phyloP scores from a whole-genome alignment of 1,284 basidiomycete species.

The Trametes sp. region DNA sequence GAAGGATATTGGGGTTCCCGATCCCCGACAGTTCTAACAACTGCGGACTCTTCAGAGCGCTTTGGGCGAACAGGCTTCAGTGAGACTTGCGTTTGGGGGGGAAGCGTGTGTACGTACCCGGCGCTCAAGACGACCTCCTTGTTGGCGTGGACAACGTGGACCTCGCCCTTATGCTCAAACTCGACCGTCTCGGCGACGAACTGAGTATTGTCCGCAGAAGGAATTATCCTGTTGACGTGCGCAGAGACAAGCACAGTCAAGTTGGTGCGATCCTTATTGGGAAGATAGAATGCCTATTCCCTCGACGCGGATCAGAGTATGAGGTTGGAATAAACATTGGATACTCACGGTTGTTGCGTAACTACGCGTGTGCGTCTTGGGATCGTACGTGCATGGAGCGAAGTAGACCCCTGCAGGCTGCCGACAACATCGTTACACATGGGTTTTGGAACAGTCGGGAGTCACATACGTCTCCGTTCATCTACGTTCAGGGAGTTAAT shows the following conservation, averaged over 20 bases:
- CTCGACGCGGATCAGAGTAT: neutral
- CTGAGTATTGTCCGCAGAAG: conserved; percentile 82
- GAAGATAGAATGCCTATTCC: conserved; percentile 39
- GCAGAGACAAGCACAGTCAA: conserved; percentile 35
- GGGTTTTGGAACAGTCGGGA: neutral
- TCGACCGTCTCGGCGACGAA: conserved; percentile 97
- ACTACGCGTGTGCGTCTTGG: conserved; percentile 37
- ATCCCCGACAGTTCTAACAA: conserved; percentile 60
- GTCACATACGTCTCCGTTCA: conserved; percentile 37
- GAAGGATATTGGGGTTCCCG: conserved; percentile 50
- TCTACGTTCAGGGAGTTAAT: conserved; percentile 18
- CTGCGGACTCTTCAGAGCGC: conserved; percentile 51
- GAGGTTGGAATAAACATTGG: neutral
- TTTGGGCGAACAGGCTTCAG: conserved; percentile 11
- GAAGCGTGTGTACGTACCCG: conserved; percentile 38
- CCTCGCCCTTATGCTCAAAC: conserved; percentile 71
- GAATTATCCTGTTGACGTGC: conserved; percentile 27
- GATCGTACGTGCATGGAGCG: conserved; percentile 37
- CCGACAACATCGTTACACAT: neutral
- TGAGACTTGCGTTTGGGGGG: neutral
- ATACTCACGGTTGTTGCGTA: conserved; percentile 38
- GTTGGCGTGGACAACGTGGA: conserved; percentile 33
- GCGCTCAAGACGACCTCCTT: conserved; percentile 52
- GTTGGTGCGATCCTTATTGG: conserved; percentile 37
- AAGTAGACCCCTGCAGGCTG: conserved; percentile 39